Conservation (phyloP, 139 green algal genomes). For the Chlorella sp. region DNA sequence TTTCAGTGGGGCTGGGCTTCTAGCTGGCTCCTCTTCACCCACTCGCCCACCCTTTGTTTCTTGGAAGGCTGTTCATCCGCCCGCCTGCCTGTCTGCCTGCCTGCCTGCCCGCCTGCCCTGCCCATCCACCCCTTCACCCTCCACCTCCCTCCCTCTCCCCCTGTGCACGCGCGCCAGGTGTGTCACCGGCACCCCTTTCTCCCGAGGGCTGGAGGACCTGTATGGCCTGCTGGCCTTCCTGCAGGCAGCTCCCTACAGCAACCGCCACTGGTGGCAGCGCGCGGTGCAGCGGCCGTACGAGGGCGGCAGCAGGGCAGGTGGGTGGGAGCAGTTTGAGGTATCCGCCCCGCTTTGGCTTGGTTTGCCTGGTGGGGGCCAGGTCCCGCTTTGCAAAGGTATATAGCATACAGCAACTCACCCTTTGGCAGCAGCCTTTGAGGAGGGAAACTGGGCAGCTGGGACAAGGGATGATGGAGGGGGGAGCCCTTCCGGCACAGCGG, state of each 20-base stretch:
- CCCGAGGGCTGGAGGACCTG: constrained; percentile 85
- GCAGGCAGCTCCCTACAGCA: constrained; percentile 54
- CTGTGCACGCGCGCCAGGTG: neutral
- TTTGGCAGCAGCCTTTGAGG: too few species aligned
- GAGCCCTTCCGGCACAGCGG: too few species aligned
- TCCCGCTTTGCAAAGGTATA: too few species aligned
- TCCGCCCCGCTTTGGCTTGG: too few species aligned
- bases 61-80: neutral
- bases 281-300: constrained; percentile 68
- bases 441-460: too few species aligned
- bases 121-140: neutral
- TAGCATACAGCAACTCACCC: too few species aligned
- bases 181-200: constrained; percentile 90
- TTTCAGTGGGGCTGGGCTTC: too few species aligned
- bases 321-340: neutral
- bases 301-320: constrained; percentile 42
- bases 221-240: constrained; percentile 91
- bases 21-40: too few species aligned
- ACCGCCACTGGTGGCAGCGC: constrained; percentile 67
- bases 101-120: neutral
- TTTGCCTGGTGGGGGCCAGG: neutral
- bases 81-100: too few species aligned
- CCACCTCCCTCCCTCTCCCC: neutral
- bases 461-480: too few species aligned
- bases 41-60: too few species aligned